Percentiles rank a stretch among this genome's conserved stretches.
These are phyloP conservation scores for Epithele typhae DNA, from an alignment of 768 basidiomycete genomes.

Conservation along the genomic window DNA sequence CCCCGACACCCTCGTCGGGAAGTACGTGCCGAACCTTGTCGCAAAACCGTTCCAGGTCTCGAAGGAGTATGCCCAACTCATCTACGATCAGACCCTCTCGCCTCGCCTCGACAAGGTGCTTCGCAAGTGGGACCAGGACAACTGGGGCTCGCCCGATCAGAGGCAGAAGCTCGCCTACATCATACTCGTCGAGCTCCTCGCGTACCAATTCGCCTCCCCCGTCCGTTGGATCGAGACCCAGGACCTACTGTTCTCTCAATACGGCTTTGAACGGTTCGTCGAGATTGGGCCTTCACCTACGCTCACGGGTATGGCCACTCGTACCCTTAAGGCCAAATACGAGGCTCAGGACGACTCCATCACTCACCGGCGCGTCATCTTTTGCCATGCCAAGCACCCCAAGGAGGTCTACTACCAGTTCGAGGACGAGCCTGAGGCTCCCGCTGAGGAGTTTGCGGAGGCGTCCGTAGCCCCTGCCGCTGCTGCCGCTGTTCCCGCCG, in stretches of 20 bases:
- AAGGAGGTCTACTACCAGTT: slow-evolving; percentile 99
- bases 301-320: slow-evolving; percentile 88
- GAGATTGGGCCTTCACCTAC: slow-evolving; percentile 97
- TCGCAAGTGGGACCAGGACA: slow-evolving; percentile 87
- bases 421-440: slow-evolving; percentile 74
- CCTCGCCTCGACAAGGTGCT: slow-evolving; percentile 95
- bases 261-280: slow-evolving; percentile 88
- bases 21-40: slow-evolving; percentile 97
- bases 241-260: slow-evolving; percentile 84
- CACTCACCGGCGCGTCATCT: slow-evolving; percentile 71
- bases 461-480: slow-evolving; percentile 34
- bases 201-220: slow-evolving; percentile 98
- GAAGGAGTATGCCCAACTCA: slow-evolving; percentile 86
- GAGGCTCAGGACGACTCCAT: slow-evolving; percentile 85
- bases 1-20: slow-evolving; percentile 90
- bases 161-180: slow-evolving; percentile 94
- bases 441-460: slow-evolving; percentile 30
- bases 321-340: slow-evolving; percentile 91
- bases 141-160: slow-evolving; percentile 76
- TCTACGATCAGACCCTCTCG: slow-evolving; percentile 95
- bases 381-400: slow-evolving; percentile 91
- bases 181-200: slow-evolving; percentile 93
- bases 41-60: slow-evolving; percentile 83
- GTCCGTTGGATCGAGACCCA: slow-evolving; percentile 99
- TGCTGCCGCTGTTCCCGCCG: slow-evolving; percentile 35